A percentile compares a stretch with the other conserved stretches of the same genome.
phyloP scores from a whole-genome alignment of 257 asterid species.

The Ocimum tenuiflorum region DNA sequence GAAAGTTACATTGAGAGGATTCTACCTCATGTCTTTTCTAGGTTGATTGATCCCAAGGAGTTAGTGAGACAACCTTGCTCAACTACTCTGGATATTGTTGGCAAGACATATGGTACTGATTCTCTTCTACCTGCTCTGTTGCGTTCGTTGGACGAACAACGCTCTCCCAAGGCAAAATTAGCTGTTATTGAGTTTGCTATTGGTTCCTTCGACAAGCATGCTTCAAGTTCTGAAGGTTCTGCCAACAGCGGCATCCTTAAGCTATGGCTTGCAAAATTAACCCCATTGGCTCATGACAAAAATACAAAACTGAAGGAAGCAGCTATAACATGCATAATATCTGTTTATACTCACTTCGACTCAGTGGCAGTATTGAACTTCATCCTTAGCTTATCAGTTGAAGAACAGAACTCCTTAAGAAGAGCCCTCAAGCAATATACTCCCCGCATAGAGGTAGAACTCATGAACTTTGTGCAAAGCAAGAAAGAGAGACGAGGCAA shows the following conservation, averaged over 20 bases:
- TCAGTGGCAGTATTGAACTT: constrained; percentile 68
- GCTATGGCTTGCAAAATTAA: constrained; percentile 90
- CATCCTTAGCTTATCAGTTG: constrained; percentile 87
- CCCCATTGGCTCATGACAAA: constrained; percentile 82
- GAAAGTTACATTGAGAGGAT: constrained; percentile 98
- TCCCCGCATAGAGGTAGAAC: constrained; percentile 97
- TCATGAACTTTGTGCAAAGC: constrained; percentile 89
- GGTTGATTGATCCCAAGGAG: constrained; percentile 96
- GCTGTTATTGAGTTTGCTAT: constrained; percentile 94
- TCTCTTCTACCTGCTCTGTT: constrained; percentile 92
- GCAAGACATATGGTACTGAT: constrained; percentile 86
- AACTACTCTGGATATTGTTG: constrained; percentile 76
- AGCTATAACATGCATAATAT: constrained; percentile 76
- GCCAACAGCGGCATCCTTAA: constrained; percentile 84
- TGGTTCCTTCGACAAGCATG: constrained; percentile 82
- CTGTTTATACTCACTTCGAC: constrained; percentile 86
- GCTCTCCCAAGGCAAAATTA: constrained; percentile 97
- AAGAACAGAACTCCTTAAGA: constrained; percentile 90
- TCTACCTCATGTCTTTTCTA: constrained; percentile 93
- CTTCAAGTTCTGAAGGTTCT: constrained; percentile 69
- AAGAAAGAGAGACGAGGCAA: constrained; percentile 92
- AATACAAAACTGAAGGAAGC: constrained; percentile 93
- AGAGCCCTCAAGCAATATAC: constrained; percentile 95
- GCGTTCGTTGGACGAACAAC: constrained; percentile 96
- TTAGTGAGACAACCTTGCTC: constrained; percentile 95